Evolutionary conservation across 2,329 filamentous ascomycete genomes (phyloP).

Genomic region (Ceratocystis eucalypticola): DNA sequence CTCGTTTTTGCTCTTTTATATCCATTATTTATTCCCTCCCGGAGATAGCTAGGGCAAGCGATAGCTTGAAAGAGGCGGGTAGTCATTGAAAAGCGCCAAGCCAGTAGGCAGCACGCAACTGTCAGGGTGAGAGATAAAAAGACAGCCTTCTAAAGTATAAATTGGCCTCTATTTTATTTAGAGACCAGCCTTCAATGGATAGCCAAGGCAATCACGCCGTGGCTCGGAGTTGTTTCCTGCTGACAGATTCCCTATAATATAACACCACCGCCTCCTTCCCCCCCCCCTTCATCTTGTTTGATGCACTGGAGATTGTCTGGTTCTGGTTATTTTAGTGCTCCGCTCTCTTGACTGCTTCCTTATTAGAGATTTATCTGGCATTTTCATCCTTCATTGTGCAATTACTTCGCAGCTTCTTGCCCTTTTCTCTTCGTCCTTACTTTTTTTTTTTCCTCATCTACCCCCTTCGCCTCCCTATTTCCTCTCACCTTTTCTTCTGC

Average conservation of each 20-base stretch:
- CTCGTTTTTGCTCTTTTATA: not conserved
- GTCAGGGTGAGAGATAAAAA: not conserved
- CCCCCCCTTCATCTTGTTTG: conserved; percentile 1
- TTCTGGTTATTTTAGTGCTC: not conserved
- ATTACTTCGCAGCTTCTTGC: not conserved
- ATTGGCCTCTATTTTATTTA: not conserved
- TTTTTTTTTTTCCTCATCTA: not conserved
- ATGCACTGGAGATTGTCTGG: not conserved
- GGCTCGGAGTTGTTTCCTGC: not conserved
- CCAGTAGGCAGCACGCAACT: not conserved
- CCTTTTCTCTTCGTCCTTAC: not conserved
- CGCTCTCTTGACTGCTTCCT: not conserved
- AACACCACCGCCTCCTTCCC: not conserved
- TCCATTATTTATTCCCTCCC: not conserved
- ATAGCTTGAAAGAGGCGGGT: not conserved
- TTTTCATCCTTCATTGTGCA: not conserved
- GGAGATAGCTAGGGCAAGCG: not conserved
- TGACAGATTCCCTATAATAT: conserved; percentile 5
- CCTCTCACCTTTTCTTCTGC: not conserved
- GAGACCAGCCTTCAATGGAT: not conserved
- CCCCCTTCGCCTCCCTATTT: not conserved
- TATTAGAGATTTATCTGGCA: not conserved
- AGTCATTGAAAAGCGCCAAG: not conserved
- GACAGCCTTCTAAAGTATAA: not conserved
- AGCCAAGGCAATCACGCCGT: not conserved